phyloP scores from a whole-genome alignment of 2,329 filamentous ascomycete species.

The Microdochium trichocladiopsis region DNA sequence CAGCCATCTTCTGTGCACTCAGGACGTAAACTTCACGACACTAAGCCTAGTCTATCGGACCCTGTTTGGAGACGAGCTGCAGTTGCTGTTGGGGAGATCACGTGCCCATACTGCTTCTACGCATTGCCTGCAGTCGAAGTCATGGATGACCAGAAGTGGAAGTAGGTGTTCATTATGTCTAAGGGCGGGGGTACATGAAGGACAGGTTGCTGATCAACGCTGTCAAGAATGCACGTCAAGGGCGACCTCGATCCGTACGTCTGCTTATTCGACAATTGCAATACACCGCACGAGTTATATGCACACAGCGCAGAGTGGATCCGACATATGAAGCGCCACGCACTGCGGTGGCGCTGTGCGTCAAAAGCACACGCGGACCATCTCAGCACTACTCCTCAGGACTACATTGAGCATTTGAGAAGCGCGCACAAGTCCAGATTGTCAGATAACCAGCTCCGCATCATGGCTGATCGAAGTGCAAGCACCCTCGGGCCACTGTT shows the following conservation, averaged over 20 bases:
- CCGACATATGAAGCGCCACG: not conserved
- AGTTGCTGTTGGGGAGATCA: not conserved
- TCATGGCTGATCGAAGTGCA: not conserved
- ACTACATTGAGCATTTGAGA: not conserved
- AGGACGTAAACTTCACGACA: not conserved
- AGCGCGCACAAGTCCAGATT: not conserved
- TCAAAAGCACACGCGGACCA: not conserved
- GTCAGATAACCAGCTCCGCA: not conserved
- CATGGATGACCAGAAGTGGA: not conserved
- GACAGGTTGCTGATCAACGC: not conserved
- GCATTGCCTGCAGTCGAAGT: not conserved
- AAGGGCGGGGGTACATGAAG: not conserved
- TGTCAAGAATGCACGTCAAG: not conserved
- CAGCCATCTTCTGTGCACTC: not conserved
- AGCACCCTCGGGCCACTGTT: not conserved
- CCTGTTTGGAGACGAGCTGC: not conserved
- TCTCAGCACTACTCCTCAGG: not conserved
- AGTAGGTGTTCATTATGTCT: not conserved
- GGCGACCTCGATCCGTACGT: not conserved
- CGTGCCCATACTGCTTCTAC: not conserved
- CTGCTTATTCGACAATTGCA: not conserved
- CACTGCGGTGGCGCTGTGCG: not conserved
- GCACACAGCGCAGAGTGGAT: not conserved
- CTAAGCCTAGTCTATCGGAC: not conserved
- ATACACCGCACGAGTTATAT: not conserved